A percentile compares a stretch with the other conserved stretches of the same genome.
Conservation (phyloP, 176 grass and related monocot genomes). For the Rhynchospora breviuscula region DNA sequence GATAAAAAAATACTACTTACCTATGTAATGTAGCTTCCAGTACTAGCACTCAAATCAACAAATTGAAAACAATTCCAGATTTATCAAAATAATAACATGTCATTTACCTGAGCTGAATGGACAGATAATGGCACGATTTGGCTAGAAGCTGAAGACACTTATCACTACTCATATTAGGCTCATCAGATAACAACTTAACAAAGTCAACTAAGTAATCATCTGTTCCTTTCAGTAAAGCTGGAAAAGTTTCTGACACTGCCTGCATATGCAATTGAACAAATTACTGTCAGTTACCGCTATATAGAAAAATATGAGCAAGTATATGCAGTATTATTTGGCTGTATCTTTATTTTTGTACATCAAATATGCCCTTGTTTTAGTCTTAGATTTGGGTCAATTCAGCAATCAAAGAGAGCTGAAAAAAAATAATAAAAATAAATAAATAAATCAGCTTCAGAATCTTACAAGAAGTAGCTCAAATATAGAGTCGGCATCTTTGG, state of each 20-base stretch:
- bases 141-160: constrained; percentile 68
- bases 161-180: constrained; percentile 51
- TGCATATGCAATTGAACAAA: constrained; percentile 38
- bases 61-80: constrained; percentile 5
- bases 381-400: not conserved
- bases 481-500: constrained; percentile 29
- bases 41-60: constrained; percentile 13
- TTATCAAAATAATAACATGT: constrained; percentile 18
- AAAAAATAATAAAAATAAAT: constrained; percentile 10
- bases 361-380: not conserved
- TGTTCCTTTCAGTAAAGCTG: constrained; percentile 54
- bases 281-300: constrained; percentile 22
- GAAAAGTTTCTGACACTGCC: constrained; percentile 60
- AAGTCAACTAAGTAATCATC: constrained; percentile 56
- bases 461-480: constrained; percentile 79
- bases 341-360: constrained; percentile 5
- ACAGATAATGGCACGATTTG: constrained; percentile 47
- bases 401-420: constrained; percentile 11
- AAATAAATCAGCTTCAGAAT: constrained; percentile 4
- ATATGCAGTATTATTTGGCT: not conserved
- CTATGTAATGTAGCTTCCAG: constrained; percentile 26
- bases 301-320: constrained; percentile 9
- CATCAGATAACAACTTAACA: constrained; percentile 58
- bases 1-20: not conserved
- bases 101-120: constrained; percentile 68